Evolutionary conservation across 768 basidiomycete genomes (phyloP), one percentile per base, ranked within the genome.

Genomic region (Russula sp.): DNA sequence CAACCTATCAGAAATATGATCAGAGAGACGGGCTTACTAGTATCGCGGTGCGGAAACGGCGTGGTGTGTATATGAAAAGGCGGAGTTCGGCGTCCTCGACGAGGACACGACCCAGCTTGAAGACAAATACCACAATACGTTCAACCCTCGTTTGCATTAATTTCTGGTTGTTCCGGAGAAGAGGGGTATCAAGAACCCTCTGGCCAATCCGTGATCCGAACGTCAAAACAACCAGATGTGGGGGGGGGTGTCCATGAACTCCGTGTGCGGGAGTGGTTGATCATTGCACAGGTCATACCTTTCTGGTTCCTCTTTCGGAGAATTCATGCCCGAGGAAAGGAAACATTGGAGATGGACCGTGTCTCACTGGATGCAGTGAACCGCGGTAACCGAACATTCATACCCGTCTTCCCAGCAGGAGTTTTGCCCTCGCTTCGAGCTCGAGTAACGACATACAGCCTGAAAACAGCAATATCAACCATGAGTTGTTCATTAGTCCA

Each of bases 81-180:
- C 74, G 34, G 67, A 71, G 65, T 80, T 81, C 34, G 78, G 79
- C 25, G 71, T 68, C 59, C 74, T 78, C 47, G 79, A 61, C 11
- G 73, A 75, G 46, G 72, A 73, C 22, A 73, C 71, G 38, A 78
- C 74, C 29, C 41, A 75, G 67, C 78, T 76, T 22, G 79, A 76
- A 13, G 78, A 73, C 20, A 82, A 64, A 68, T 83, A 82, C 71
- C 73, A 52, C 72, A 56, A 70, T 75, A 67, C 80, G 76, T 67
- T 82, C 81, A 18, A 79, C 81, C 42, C 80, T 77, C 13, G 78
- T 76, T 22, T 79, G 76, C 18, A 78, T 56, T 14, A 81, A 72
- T 66, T 80, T 82, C 63, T 75, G 74, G 57, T 41, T 61, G 53
- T 59, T 22, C 38, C 70, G 69, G 18, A 58, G 60, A 55, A 58